These are phyloP conservation scores for Colletotrichum chlorophyti DNA, from an alignment of 2,329 filamentous ascomycete species.

Conservation along the genomic window DNA sequence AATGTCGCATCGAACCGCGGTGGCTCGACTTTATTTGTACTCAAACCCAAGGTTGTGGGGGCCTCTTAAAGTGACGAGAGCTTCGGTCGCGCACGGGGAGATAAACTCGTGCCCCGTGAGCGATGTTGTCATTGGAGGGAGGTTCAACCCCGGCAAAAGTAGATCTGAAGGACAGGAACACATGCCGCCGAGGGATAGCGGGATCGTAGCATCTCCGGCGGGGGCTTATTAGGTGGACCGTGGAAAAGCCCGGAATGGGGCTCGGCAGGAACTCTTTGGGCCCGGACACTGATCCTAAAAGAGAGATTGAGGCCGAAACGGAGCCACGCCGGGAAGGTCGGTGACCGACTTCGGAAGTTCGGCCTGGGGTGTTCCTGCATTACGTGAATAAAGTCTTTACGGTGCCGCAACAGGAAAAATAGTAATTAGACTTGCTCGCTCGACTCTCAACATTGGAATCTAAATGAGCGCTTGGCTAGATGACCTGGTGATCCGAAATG, in stretches of 20 bases:
- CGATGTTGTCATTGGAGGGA: constrained; percentile 5
- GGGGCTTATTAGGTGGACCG: constrained; percentile 16
- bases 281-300: constrained; percentile 22
- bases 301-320: constrained; percentile 6
- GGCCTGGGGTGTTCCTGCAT: background rate
- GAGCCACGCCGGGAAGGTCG: too few species aligned
- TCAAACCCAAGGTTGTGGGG: too few species aligned
- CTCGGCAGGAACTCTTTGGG: background rate
- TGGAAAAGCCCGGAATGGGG: constrained; percentile 16
- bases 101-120: constrained; percentile 7
- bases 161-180: background rate
- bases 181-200: constrained; percentile 18
- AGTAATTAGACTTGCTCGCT: constrained; percentile 1
- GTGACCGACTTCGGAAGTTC: constrained; percentile 20
- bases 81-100: background rate
- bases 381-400: background rate
- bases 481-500: background rate
- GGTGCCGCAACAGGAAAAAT: background rate
- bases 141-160: background rate
- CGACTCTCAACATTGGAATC: constrained; percentile 5
- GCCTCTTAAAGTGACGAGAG: background rate
- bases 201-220: constrained; percentile 24
- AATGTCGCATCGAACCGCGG: constrained; percentile 19
- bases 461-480: constrained; percentile 7
- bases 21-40: too few species aligned